Evolutionary conservation across 352 stramenopile genomes (phyloP).

Genomic region (Globisporangium nunn): DNA sequence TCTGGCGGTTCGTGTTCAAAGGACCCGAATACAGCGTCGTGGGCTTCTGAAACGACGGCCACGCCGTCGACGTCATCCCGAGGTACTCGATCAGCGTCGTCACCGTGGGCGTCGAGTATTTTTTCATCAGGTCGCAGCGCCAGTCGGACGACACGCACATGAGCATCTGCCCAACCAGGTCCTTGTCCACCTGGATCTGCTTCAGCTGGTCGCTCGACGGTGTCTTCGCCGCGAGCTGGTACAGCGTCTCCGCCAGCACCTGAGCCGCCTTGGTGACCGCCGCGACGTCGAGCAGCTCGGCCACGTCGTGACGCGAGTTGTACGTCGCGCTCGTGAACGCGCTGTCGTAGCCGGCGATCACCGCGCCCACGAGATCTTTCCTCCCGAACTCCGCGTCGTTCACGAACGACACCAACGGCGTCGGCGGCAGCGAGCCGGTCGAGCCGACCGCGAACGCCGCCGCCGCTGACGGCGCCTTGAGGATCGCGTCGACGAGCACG

Average conservation of each 20-base stretch:
- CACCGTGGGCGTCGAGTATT: conserved; percentile 56
- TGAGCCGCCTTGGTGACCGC: conserved; percentile 58
- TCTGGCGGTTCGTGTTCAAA: conserved; percentile 37
- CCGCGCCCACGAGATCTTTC: conserved; percentile 46
- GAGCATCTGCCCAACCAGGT: conserved; percentile 47
- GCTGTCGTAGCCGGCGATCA: conserved; percentile 63
- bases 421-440: conserved; percentile 44
- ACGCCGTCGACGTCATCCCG: conserved; percentile 27
- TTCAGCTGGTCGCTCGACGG: conserved; percentile 28
- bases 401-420: conserved; percentile 64
- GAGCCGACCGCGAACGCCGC: conserved; percentile 25
- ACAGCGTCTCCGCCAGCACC: conserved; percentile 67
- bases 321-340: conserved; percentile 42
- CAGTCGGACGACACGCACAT: conserved; percentile 57
- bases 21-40: conserved; percentile 53
- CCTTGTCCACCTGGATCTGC: conserved; percentile 45
- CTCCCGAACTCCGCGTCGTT: conserved; percentile 64
- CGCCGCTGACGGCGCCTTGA: conserved; percentile 36
- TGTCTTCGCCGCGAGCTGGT: conserved; percentile 47
- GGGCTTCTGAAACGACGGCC: conserved; percentile 43
- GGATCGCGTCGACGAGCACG: conserved; percentile 40
- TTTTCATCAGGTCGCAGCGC: conserved; percentile 61
- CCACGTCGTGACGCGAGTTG: conserved; percentile 63
- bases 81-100: conserved; percentile 67
- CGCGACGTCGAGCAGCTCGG: conserved; percentile 34